Evolutionary conservation across 306 rosid genomes (phyloP), one percentile per base, ranked within the genome.

Genomic region (Canavalia gladiata): DNA sequence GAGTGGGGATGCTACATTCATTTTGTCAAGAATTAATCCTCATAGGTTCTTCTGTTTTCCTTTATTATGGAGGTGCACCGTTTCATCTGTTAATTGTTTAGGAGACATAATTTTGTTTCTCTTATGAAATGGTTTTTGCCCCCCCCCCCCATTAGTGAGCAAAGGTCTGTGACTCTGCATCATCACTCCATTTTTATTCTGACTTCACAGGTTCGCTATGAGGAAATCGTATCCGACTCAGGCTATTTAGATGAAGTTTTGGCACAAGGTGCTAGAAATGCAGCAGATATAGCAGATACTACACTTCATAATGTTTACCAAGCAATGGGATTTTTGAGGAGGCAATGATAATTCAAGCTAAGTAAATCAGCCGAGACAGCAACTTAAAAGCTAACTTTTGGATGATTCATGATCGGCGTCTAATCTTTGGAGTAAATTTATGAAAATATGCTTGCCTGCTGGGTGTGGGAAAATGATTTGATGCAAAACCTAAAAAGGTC

Each of bases 251-350:
- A 95, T 83, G 78, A 76, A 86, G 86, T 95, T 80, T 88, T 95
- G 89, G 90, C 83, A 34, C 92, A 93, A 57, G 99, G 99, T 82
- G 97, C 98, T 72, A 70, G 30, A 25, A 91, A 80, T 85, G 99
- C 99, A 76, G 83, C 92, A 80, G 93, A 75, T 29, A 90, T 95
- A 81, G 99, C 97, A 8, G 92, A 91, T 82, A 72, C 76, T 62
- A 91, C 99, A 18, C 90, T 95, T 74, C 57, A 79, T 77, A 91
- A 91, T 80, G 93, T 93, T 67, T 89, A 91, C 85, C 93, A 93
- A 85, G 96, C 99, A 50, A 91, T 95, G 99, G 98, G 99, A 82
- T 93, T 95, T 87, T 89, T 87, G 83, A 83, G 63, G 74, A 90
- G 88, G 89, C 84, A 79, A 62, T 81, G 87, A 70, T 82, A 75